Evolutionary conservation across 768 basidiomycete species (phyloP).

Genomic region (Clitopilus hobsonii): DNA sequence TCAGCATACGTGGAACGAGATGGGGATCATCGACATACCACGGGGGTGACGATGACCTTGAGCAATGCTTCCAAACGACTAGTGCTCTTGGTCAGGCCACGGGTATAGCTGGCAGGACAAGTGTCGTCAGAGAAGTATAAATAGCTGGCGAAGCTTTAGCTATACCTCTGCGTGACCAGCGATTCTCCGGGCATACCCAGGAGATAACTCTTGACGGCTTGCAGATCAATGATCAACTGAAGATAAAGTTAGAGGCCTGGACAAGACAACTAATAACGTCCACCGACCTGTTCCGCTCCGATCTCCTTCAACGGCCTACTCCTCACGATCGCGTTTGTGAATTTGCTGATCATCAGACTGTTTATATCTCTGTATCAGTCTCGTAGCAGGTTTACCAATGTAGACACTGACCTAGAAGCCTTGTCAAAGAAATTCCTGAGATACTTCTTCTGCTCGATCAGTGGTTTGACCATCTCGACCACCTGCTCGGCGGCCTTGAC

Average conservation of each 20-base stretch:
- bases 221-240: constrained; percentile 87
- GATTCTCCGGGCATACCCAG: constrained; percentile 78
- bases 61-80: constrained; percentile 85
- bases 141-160: neutral
- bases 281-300: constrained; percentile 85
- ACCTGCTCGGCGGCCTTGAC: constrained; percentile 72
- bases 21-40: constrained; percentile 42
- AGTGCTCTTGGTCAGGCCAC: constrained; percentile 76
- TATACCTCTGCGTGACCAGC: constrained; percentile 50
- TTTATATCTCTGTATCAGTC: neutral
- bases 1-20: neutral
- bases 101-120: constrained; percentile 59
- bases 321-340: constrained; percentile 85
- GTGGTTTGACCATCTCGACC: constrained; percentile 68
- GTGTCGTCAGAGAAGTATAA: constrained; percentile 3
- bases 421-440: constrained; percentile 91
- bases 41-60: constrained; percentile 93
- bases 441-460: constrained; percentile 94
- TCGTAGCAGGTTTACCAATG: neutral
- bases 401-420: constrained; percentile 66
- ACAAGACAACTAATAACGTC: neutral
- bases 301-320: constrained; percentile 89
- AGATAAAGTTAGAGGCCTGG: too few species aligned
- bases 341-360: constrained; percentile 80
- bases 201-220: constrained; percentile 78